These are phyloP conservation scores for Chenopodium suecicum DNA, from an alignment of 148 eudicot species.

Conservation along the genomic window DNA sequence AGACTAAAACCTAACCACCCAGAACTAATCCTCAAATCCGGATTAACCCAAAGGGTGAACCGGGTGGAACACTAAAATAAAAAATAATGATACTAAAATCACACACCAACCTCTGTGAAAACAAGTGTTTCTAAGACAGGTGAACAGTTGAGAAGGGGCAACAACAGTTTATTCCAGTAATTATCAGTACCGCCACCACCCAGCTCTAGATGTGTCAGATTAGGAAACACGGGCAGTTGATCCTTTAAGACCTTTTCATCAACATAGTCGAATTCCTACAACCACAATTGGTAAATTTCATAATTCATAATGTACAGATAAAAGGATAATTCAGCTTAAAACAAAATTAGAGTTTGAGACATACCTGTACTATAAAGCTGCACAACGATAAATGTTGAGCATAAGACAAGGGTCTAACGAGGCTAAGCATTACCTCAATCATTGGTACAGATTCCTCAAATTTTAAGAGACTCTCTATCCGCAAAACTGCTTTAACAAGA, in stretches of 20 bases:
- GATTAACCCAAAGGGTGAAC: no score
- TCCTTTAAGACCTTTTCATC: neutral
- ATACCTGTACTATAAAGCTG: neutral
- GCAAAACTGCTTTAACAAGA: no score
- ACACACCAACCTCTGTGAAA: no score
- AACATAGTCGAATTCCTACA: neutral
- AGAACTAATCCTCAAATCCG: no score
- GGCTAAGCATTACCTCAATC: no score
- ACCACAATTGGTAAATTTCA: no score
- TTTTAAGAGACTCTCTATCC: no score
- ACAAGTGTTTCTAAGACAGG: neutral
- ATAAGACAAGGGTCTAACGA: neutral
- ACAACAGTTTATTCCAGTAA: neutral
- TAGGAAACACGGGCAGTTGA: slow-evolving; percentile 12
- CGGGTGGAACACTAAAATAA: no score
- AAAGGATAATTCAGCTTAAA: neutral
- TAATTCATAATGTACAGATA: no score
- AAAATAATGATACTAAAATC: no score
- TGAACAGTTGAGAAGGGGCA: neutral
- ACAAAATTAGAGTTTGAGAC: neutral
- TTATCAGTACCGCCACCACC: neutral
- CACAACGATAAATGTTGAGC: slow-evolving; percentile 10
- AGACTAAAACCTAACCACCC: no score
- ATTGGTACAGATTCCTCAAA: no score
- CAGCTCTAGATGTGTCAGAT: slow-evolving; percentile 13